Percentiles rank a stretch among this genome's conserved stretches.
phyloP scores from a whole-genome alignment of 2,329 filamentous ascomycete genomes.

The Diplodia sapinea region DNA sequence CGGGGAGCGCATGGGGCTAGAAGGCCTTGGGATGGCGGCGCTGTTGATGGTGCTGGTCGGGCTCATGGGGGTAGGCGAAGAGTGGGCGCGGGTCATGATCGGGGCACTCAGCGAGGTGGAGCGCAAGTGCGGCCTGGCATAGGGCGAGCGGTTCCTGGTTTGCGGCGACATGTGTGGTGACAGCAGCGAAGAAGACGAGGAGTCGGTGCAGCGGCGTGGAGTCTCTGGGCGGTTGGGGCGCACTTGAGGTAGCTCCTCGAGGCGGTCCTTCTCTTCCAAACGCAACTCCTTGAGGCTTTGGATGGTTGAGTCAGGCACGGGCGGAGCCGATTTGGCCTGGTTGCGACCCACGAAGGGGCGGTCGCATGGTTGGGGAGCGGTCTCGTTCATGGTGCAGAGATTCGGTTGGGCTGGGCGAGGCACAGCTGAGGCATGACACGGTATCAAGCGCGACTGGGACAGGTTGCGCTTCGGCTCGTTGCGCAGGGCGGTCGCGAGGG shows the following conservation, averaged over 20 bases:
- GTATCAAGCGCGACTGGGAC: conserved; percentile 29
- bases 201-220: conserved; percentile 49
- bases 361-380: background rate
- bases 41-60: conserved; percentile 42
- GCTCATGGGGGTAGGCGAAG: conserved; percentile 51
- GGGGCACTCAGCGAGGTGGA: conserved; percentile 54
- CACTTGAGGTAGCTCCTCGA: conserved; percentile 25
- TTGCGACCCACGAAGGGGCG: conserved; percentile 8
- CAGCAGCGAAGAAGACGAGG: conserved; percentile 40
- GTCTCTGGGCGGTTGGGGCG: conserved; percentile 41
- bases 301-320: conserved; percentile 22
- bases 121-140: conserved; percentile 53
- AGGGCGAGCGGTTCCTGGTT: conserved; percentile 55
- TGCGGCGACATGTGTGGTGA: conserved; percentile 41
- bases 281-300: conserved; percentile 22
- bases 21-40: conserved; percentile 45
- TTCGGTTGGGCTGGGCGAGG: conserved; percentile 9
- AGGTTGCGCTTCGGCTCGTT: conserved; percentile 20
- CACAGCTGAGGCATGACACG: conserved; percentile 27
- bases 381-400: conserved; percentile 18
- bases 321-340: conserved; percentile 24
- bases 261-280: conserved; percentile 23
- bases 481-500: conserved; percentile 25
- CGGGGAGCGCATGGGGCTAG: conserved; percentile 51
- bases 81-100: conserved; percentile 56